phyloP scores from a whole-genome alignment of 2,329 filamentous ascomycete species.

The Plenodomus tracheiphilus region DNA sequence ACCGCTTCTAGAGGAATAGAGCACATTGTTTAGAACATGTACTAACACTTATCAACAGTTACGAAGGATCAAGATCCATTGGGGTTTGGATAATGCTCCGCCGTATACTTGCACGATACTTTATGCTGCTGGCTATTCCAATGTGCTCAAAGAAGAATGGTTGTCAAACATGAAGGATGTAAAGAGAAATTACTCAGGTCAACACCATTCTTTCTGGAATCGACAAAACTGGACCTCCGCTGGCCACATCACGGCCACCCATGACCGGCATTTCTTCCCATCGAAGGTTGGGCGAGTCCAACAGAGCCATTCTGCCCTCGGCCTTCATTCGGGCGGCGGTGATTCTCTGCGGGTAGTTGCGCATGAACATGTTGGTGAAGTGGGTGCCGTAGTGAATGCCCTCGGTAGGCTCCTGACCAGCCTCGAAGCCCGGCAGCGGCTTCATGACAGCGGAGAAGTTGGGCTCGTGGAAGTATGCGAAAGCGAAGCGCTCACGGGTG shows the following conservation, averaged over 20 bases:
- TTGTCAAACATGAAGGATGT: no score
- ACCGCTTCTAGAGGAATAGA: no score
- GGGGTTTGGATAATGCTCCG: no score
- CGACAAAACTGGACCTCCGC: no score
- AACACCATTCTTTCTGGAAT: no score
- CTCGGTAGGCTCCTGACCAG: conserved; percentile 1
- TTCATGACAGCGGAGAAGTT: conserved; percentile 12
- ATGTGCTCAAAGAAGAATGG: no score
- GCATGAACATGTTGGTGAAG: conserved; percentile 14
- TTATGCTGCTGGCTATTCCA: no score
- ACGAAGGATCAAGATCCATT: no score
- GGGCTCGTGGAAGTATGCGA: conserved; percentile 12
- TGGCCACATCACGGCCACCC: neutral
- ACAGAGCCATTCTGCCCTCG: conserved; percentile 5
- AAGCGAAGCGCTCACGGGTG: conserved; percentile 11
- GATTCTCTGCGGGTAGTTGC: conserved; percentile 9
- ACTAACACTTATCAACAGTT: neutral
- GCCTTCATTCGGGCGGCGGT: conserved; percentile 5
- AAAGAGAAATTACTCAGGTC: no score
- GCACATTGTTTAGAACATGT: no score
- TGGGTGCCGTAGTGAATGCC: conserved; percentile 11
- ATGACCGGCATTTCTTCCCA: conserved; percentile 1
- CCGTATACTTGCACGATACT: no score
- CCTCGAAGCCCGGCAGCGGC: conserved; percentile 7
- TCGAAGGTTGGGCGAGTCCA: conserved; percentile 4